These are phyloP conservation scores for Microdochium nivale DNA, from an alignment of 2,329 filamentous ascomycete genomes.

Conservation along the genomic window DNA sequence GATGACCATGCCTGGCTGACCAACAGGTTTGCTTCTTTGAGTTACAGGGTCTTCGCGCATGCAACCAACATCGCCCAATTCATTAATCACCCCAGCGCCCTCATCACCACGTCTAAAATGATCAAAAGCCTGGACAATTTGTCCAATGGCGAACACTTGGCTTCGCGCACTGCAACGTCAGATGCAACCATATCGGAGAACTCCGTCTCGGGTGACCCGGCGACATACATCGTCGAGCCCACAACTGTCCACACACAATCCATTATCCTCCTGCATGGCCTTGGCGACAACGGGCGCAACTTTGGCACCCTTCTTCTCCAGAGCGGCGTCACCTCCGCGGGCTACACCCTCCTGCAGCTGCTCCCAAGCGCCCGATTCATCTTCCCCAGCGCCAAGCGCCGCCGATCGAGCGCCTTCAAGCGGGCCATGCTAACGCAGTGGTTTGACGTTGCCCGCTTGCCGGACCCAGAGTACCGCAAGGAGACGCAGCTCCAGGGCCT, in stretches of 20 bases:
- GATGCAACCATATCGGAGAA: too few species aligned
- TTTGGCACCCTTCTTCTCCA: conserved; percentile 23
- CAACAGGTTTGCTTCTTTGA: too few species aligned
- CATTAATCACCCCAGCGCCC: too few species aligned
- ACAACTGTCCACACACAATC: conserved; percentile 8
- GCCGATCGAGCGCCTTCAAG: conserved; percentile 32
- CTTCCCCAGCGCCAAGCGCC: conserved; percentile 38
- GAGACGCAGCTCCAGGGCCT: conserved; percentile 36
- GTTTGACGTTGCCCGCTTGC: conserved; percentile 37
- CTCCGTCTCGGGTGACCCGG: too few species aligned
- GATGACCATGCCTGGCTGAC: too few species aligned
- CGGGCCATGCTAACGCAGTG: conserved; percentile 37
- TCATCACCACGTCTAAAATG: too few species aligned
- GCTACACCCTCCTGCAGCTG: conserved; percentile 19
- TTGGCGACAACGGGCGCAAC: conserved; percentile 10
- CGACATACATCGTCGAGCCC: conserved; percentile 11
- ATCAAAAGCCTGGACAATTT: too few species aligned
- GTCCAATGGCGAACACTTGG: too few species aligned
- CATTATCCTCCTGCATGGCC: conserved; percentile 12
- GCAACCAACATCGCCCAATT: too few species aligned
- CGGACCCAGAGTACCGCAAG: conserved; percentile 27
- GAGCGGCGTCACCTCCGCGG: conserved; percentile 15
- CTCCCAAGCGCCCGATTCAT: conserved; percentile 34
- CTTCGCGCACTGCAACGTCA: too few species aligned
- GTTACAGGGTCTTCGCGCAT: too few species aligned